These are phyloP conservation scores for Arabidopsis hybrid DNA, from an alignment of 441 rosid genomes.

Conservation along the genomic window DNA sequence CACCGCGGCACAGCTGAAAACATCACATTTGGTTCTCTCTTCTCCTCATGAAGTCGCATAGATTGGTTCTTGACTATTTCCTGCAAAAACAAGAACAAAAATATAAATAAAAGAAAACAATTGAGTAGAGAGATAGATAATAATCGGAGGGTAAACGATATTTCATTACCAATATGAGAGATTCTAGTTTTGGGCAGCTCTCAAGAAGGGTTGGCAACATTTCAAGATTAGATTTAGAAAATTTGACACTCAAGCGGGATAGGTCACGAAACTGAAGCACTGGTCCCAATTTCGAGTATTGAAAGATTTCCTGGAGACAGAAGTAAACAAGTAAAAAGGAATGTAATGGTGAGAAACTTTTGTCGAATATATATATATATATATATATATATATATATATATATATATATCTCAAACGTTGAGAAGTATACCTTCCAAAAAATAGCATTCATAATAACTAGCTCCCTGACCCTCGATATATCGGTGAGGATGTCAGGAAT, in stretches of 20 bases:
- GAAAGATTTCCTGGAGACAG: no score
- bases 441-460: neutral
- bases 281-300: no score
- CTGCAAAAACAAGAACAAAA: no score
- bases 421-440: slow-evolving; percentile 17
- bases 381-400: no score
- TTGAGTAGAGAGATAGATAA: neutral
- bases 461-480: neutral
- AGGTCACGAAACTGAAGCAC: no score
- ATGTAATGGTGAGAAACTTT: neutral
- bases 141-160: neutral
- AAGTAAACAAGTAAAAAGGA: no score
- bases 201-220: slow-evolving; percentile 24
- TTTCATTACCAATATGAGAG: slow-evolving; percentile 13
- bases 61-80: no score
- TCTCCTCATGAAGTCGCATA: neutral
- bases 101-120: neutral
- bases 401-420: neutral
- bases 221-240: neutral
- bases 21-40: neutral
- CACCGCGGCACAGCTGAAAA: slow-evolving; percentile 16
- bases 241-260: no score
- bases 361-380: neutral
- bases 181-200: slow-evolving; percentile 20
- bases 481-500: neutral